Base-by-base conservation (phyloP, 768 basidiomycete genomes). In the Pleurotus eryngii region DNA sequence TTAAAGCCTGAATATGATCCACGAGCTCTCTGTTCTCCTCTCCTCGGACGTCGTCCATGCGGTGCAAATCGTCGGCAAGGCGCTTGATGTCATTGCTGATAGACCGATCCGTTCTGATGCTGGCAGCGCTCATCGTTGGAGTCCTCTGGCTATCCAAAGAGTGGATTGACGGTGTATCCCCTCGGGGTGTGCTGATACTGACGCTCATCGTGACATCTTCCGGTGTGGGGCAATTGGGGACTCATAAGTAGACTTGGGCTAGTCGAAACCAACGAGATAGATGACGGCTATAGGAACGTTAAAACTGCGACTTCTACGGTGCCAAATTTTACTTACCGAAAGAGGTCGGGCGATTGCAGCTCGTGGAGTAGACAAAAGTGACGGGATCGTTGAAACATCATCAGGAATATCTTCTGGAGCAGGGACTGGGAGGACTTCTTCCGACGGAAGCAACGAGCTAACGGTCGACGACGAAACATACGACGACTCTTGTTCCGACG, bases 1-100 rank as follows among this genome's bases (percentile, higher is more conserved):
- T 81, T 39, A 97, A 82, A 0, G 84, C 81, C 51, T 81, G 81
- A 3, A 96, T 76, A 64, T 89, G 85, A 46, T 82, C 83, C 0
- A 80, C 77, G 6, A 95, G 66, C 14, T 86, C 85, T 24, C 81
- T 76, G 27, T 77, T 81, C 61, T 95, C 89, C 2, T 81, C 75
- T 0, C 83, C 85, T 54, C 89, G 74, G 15, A 76, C 73, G 30
- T 79, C 74, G 62, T 92, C 84, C 56, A 77, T 77, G 2, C 69
- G 66, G 7, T 74, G 74, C 11, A 92, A 64, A 53, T 90, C 85
- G 51, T 89, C 83, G 1, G 73, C 76, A 8, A 83, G 67, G 20
- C 73, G 66, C 59, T 77, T 77, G 5, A 82, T 70, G 51, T 82
- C 78, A 3, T 69, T 67, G n/a, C 67, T 68, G 84, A 70, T 77